Conservation (phyloP, 2,329 filamentous ascomycete species). For the Cladosporium colombiae region DNA sequence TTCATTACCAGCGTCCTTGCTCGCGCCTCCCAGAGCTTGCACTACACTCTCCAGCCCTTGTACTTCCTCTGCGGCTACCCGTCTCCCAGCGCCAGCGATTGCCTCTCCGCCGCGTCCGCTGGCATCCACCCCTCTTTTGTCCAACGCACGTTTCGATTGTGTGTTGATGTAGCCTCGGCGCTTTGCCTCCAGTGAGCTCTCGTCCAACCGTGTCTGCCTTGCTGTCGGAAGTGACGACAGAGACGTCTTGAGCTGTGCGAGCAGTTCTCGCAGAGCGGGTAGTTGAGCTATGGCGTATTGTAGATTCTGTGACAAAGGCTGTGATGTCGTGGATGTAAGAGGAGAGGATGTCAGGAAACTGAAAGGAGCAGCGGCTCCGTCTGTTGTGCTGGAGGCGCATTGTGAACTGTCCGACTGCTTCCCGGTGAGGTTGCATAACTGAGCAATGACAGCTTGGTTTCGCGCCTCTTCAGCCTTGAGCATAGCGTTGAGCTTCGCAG, state of each 20-base stretch:
- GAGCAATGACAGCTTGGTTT: constrained; percentile 70
- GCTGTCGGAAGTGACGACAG: constrained; percentile 29
- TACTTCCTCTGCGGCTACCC: constrained; percentile 35
- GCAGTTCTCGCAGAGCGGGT: constrained; percentile 71
- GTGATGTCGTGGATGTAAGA: constrained; percentile 43
- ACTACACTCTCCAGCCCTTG: constrained; percentile 41
- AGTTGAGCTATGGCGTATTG: constrained; percentile 82
- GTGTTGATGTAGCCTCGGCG: constrained; percentile 81
- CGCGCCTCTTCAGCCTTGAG: constrained; percentile 69
- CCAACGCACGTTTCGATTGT: constrained; percentile 74
- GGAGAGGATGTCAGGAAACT: constrained; percentile 58
- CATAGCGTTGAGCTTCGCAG: constrained; percentile 70
- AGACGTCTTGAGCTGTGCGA: constrained; percentile 57
- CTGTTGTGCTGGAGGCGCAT: constrained; percentile 7
- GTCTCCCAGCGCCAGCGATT: not conserved
- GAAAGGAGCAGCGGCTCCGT: constrained; percentile 41
- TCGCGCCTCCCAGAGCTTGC: constrained; percentile 34
- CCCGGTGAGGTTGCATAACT: constrained; percentile 61
- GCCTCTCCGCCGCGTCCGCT: not conserved
- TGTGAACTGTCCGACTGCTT: constrained; percentile 19
- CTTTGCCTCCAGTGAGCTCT: constrained; percentile 61
- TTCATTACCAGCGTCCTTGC: constrained; percentile 15
- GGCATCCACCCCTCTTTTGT: constrained; percentile 67
- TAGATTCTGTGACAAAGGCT: constrained; percentile 68
- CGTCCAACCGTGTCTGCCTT: constrained; percentile 35